A percentile compares a stretch with the other conserved stretches of the same genome.
Evolutionary conservation across 805 yeast genomes (phyloP).

Genomic region (Candida vartiovaarae): DNA sequence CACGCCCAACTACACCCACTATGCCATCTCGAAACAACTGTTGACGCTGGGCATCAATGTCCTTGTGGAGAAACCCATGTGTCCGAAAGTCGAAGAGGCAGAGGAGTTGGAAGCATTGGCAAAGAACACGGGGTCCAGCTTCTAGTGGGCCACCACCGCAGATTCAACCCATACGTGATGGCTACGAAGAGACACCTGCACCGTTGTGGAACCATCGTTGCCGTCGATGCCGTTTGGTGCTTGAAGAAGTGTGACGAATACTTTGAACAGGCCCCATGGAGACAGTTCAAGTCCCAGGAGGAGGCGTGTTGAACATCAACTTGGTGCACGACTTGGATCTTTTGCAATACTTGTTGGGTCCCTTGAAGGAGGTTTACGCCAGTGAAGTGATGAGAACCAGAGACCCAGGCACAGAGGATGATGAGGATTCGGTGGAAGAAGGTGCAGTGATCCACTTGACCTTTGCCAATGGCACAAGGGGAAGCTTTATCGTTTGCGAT

Average conservation of each 20-base stretch:
- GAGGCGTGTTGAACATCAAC: conserved; percentile 15
- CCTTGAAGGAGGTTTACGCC: conserved; percentile 13
- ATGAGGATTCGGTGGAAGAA: conserved; percentile 14
- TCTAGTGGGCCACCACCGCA: conserved; percentile 17
- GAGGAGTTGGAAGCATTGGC: conserved; percentile 8
- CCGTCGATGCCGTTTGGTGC: conserved; percentile 18
- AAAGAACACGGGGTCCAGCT: conserved; percentile 5
- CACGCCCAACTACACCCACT: conserved; percentile 15
- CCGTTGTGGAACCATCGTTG: conserved; percentile 12
- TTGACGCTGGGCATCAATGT: conserved; percentile 8
- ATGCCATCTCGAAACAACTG: conserved; percentile 7
- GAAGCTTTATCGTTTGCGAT: conserved; percentile 15
- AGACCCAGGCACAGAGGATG: neutral
- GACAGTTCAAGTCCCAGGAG: conserved; percentile 12
- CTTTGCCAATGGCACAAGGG: conserved; percentile 12
- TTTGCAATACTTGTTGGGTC: conserved; percentile 15
- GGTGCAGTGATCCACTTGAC: conserved; percentile 15
- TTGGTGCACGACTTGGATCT: conserved; percentile 16
- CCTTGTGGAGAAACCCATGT: conserved; percentile 16
- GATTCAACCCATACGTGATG: conserved; percentile 17
- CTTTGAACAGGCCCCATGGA: conserved; percentile 14
- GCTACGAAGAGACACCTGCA: conserved; percentile 14
- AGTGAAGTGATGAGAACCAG: conserved; percentile 10
- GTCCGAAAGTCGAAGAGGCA: conserved; percentile 13
- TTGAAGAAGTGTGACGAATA: conserved; percentile 15